Base-by-base conservation (phyloP, 371 early-diverging fungal genomes). In the Syncephalastrum racemosum region DNA sequence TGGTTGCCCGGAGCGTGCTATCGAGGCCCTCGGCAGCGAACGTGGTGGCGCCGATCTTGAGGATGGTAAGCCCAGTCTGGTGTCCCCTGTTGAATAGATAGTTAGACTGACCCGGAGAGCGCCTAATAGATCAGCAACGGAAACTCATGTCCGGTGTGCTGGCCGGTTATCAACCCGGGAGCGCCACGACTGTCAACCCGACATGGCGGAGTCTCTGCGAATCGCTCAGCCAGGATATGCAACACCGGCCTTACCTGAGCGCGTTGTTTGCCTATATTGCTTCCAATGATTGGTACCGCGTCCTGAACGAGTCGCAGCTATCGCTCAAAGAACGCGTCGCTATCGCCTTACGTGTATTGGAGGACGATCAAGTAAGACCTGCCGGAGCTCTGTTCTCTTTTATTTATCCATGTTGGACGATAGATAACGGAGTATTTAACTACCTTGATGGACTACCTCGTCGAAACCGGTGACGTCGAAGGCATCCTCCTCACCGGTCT, bases 241-340 rank as follows among this genome's bases (percentile, higher is more conserved):
- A 77, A 5, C 82, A 86, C 55, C 61, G 70, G 15, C 91, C 94
- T 13, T 90, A 90, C 54, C 65, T 93, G 27, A 66, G 87, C 6
- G 86, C 89, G 12, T 88, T 94, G 8, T 93, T 94, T 73, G 83
- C 87, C 13, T 84, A 88, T 42, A 85, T 92, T 53, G 77, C 89
- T 13, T 82, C 88, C 2, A 85, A 85, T 16, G 80, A 91, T 60
- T 94, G 93, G 93, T 59, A 66, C 15, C 68, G 68, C 20, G 89
- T 92, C 0, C 54, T 92, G 43, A 73, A 82, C 24, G 85, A 87
- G 42, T 71, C 78, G 16, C 64, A 70, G 14, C 58, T 94, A 18
- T 76, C 88, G 4, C 65, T 92, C 2, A 59, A 78, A 39, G 95
- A 94, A 43, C 75, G 89, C n/a, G 72, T 92, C 47, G 87, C 85